phyloP scores from a whole-genome alignment of 2,329 filamentous ascomycete species.

The Nemania sp. region DNA sequence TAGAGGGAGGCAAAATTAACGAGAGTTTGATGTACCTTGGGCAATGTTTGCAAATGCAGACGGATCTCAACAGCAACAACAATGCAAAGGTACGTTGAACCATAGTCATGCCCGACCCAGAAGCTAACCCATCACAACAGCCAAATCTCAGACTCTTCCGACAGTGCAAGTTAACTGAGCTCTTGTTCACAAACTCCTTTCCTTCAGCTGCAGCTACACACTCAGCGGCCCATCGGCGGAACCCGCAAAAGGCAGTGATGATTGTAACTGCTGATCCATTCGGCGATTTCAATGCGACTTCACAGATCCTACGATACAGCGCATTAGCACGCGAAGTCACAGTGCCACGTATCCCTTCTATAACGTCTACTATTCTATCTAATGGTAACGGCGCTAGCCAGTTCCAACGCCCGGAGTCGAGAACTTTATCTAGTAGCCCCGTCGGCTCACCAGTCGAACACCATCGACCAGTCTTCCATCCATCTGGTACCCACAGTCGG shows the following conservation, averaged over 20 bases:
- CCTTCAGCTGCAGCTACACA: slow-evolving; percentile 68
- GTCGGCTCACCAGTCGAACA: slow-evolving; percentile 50
- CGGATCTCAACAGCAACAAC: slow-evolving; percentile 77
- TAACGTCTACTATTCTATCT: slow-evolving; percentile 76
- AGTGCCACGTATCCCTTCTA: slow-evolving; percentile 86
- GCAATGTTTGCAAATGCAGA: slow-evolving; percentile 96
- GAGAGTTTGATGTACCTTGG: slow-evolving; percentile 98
- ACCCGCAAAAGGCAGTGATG: slow-evolving; percentile 92
- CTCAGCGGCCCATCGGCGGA: slow-evolving; percentile 61
- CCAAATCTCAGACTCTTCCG: slow-evolving; percentile 81
- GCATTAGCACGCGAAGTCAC: slow-evolving; percentile 93
- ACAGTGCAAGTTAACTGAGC: slow-evolving; percentile 86
- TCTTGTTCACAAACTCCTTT: slow-evolving; percentile 90
- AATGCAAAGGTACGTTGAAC: slow-evolving; percentile 73
- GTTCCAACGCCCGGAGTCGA: slow-evolving; percentile 41
- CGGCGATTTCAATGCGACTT: slow-evolving; percentile 96
- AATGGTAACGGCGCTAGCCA: slow-evolving; percentile 45
- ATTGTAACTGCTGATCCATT: slow-evolving; percentile 93
- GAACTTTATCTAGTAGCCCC: slow-evolving; percentile 44
- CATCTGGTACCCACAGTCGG: slow-evolving; percentile 48
- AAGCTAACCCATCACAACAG: slow-evolving; percentile 55
- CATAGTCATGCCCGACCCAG: background rate
- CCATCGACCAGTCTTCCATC: slow-evolving; percentile 58
- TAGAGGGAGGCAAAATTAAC: slow-evolving; percentile 98
- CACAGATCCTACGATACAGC: slow-evolving; percentile 93